Evolutionary conservation across 2,329 filamentous ascomycete species (phyloP), one percentile per base, ranked within the genome.

Genomic region (Scedosporium minutisporum): DNA sequence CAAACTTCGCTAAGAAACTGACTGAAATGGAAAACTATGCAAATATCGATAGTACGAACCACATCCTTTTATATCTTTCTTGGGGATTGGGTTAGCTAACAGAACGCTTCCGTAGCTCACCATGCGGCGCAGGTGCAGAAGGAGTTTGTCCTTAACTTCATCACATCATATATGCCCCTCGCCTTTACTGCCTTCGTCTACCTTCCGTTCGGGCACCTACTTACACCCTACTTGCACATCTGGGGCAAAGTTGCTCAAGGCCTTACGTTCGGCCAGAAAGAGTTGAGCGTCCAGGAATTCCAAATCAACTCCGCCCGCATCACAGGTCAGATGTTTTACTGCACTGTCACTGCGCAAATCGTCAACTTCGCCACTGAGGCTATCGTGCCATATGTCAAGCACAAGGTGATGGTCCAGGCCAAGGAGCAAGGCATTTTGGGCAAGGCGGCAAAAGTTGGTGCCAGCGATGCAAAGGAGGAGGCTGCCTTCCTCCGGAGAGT

Each of bases 71-170:
- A n/a, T 16, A 16, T 33, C 53, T 57, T 33, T 2, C 23, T 57
- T 27, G 14, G 7, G 44, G 44, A n/a, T 21, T 21, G 51, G 3
- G 21, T 6, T 44, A 23, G 53, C 14, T 21, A 25, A 33, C 21
- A 10, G 2, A 18, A 65, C 68, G 62, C 70, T 33, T 23, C 21
- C 21, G 9, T 66, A 86, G 87, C 87, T 14, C 89, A 96, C 69
- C 86, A 96, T 64, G 85, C 89, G 21, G 89, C 93, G 1, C 84
- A 96, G 71, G 91, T 95, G 0, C 87, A 90, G 64, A 99, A 99
- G 78, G 89, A 96, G 41, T 97, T 99, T 70, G 87, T 97, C 14
- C 84, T 97, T 70, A 96, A 97, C 78, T 96, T 97, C 75, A 93
- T 97, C 75, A 96, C 92, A 5, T 96, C 93, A 0, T 97, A 97